Evolutionary conservation across 176 grass and related monocot genomes (phyloP).

Genomic region (Tuctoria greenei): DNA sequence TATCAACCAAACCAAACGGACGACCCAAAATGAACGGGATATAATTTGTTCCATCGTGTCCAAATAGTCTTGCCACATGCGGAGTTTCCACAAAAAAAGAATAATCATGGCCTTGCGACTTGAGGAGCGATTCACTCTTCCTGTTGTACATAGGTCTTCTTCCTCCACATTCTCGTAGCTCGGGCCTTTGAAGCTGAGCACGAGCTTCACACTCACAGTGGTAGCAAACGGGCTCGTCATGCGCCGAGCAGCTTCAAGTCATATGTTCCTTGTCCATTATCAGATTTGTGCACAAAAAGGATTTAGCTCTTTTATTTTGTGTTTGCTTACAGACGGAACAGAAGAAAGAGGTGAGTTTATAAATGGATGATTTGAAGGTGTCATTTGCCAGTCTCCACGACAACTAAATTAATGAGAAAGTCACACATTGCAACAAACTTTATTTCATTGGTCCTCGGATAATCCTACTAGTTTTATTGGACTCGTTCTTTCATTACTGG

Average conservation of each 20-base stretch:
- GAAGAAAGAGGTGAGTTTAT: background rate
- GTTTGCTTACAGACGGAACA: background rate
- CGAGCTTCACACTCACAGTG: conserved; percentile 37
- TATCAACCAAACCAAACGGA: too few relatives aligned
- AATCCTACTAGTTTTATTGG: background rate
- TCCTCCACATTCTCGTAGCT: conserved; percentile 23
- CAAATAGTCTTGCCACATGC: too few relatives aligned
- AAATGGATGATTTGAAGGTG: background rate
- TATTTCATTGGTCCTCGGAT: background rate
- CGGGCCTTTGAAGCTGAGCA: conserved; percentile 33
- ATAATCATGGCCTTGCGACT: too few relatives aligned
- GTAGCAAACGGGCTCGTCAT: conserved; percentile 22
- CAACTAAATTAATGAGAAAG: background rate
- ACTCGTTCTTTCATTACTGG: too few relatives aligned
- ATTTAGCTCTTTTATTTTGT: background rate
- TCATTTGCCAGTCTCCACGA: background rate
- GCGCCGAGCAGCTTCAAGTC: conserved; percentile 43
- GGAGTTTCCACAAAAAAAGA: too few relatives aligned
- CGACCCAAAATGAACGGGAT: too few relatives aligned
- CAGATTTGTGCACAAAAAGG: background rate
- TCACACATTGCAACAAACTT: background rate
- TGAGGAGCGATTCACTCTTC: conserved; percentile 43
- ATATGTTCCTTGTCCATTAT: background rate
- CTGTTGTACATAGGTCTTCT: background rate
- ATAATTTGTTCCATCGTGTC: too few relatives aligned